These are phyloP conservation scores for Rhodamnia argentea DNA, from an alignment of 345 rosid genomes.

Conservation along the genomic window DNA sequence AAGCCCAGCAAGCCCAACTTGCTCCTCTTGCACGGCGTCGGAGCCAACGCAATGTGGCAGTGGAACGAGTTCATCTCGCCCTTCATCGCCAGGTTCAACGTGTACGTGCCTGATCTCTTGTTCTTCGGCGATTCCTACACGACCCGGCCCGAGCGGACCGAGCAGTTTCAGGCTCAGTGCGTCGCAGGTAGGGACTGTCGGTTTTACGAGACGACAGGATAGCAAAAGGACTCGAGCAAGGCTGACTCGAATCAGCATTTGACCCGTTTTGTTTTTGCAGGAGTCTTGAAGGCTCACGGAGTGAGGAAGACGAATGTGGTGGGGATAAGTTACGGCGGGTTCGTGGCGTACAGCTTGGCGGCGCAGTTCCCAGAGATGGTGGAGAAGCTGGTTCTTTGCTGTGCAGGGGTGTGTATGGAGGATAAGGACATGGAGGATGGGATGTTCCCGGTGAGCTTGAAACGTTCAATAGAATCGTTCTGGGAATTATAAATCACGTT, in stretches of 20 bases:
- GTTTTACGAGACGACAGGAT: background rate
- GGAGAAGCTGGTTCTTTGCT: constrained; percentile 8
- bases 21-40: constrained; percentile 15
- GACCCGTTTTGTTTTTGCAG: background rate
- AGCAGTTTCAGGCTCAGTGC: constrained; percentile 12
- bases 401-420: constrained; percentile 16
- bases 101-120: constrained; percentile 16
- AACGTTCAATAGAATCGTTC: background rate
- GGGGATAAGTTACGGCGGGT: constrained; percentile 16
- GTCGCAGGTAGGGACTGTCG: background rate
- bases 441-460: background rate
- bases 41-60: constrained; percentile 15
- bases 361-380: constrained; percentile 8
- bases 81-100: constrained; percentile 6
- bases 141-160: constrained; percentile 11
- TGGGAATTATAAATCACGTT: background rate
- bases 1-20: constrained; percentile 4
- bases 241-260: background rate
- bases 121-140: constrained; percentile 19
- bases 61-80: constrained; percentile 6
- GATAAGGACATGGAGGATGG: constrained; percentile 12
- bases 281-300: constrained; percentile 1
- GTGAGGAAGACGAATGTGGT: constrained; percentile 8
- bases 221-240: background rate
- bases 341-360: constrained; percentile 16